Conservation (phyloP, 371 early-diverging fungal genomes). For the Amoeboradix gromovi region DNA sequence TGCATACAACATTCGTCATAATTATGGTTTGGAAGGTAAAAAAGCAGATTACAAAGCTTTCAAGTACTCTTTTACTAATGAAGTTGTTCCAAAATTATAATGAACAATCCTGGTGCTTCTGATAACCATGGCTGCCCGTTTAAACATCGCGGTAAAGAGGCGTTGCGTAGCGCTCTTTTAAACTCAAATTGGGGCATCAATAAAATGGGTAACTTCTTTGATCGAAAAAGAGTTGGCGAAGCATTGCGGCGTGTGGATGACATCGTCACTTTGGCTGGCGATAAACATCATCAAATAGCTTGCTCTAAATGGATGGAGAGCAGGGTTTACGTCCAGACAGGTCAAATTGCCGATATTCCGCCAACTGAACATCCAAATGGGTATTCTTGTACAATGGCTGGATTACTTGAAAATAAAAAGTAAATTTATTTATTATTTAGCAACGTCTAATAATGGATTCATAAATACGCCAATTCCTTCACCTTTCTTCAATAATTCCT, state of each 20-base stretch:
- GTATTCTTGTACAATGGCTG: neutral
- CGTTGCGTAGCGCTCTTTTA: neutral
- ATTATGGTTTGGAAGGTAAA: slow-evolving; percentile 16
- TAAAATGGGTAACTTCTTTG: neutral
- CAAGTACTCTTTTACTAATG: neutral
- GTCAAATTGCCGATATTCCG: neutral
- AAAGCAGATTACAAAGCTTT: slow-evolving; percentile 7
- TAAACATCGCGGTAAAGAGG: neutral
- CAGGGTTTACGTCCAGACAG: neutral
- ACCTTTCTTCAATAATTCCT: neutral
- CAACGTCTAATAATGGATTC: neutral
- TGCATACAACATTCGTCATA: slow-evolving; percentile 13
- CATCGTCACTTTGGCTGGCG: neutral
- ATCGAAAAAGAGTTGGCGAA: neutral
- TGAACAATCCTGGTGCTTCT: neutral
- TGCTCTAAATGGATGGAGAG: neutral
- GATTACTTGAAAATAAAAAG: neutral
- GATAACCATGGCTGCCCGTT: neutral
- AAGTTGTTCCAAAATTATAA: neutral
- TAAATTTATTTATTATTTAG: neutral
- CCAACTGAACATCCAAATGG: neutral
- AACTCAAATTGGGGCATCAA: neutral
- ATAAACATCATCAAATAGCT: neutral
- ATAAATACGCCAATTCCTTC: neutral
- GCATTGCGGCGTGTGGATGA: neutral